Percentiles rank a stretch among this genome's conserved stretches.
Evolutionary conservation across 2,329 filamentous ascomycete species (phyloP).

Genomic region (Botrytis aclada): DNA sequence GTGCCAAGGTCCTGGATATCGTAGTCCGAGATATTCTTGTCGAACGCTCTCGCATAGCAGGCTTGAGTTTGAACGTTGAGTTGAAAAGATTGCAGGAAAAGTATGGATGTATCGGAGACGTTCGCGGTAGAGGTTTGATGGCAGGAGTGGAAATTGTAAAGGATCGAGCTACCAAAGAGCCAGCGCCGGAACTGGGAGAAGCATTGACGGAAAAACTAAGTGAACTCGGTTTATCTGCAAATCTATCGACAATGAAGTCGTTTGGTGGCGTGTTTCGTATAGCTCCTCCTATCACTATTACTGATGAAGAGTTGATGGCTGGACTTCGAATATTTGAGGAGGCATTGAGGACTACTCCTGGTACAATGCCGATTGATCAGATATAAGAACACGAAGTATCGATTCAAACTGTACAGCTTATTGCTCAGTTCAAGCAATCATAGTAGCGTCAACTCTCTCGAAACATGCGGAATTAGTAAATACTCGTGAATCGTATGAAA

Average conservation of each 20-base stretch:
- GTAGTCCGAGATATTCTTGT: conserved; percentile 53
- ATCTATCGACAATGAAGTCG: conserved; percentile 51
- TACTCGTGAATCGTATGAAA: background rate
- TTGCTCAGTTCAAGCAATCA: background rate
- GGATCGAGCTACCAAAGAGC: conserved; percentile 47
- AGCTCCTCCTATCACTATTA: conserved; percentile 58
- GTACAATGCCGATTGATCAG: conserved; percentile 15
- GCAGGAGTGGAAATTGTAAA: conserved; percentile 57
- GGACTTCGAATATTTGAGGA: conserved; percentile 56
- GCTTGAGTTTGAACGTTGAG: conserved; percentile 47
- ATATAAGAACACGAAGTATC: background rate
- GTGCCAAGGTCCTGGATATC: conserved; percentile 60
- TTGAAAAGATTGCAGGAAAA: conserved; percentile 47
- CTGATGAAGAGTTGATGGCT: conserved; percentile 47
- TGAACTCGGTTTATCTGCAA: conserved; percentile 54
- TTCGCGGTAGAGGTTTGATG: conserved; percentile 58
- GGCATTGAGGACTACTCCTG: conserved; percentile 42
- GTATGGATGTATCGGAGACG: conserved; percentile 61
- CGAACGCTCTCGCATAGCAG: conserved; percentile 46
- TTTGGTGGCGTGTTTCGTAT: conserved; percentile 58
- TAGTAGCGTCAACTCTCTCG: background rate
- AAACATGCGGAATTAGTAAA: background rate
- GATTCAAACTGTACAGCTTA: background rate
- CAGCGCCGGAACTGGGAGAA: conserved; percentile 46
- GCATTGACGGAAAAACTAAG: conserved; percentile 48